Conservation (phyloP, 2,329 filamentous ascomycete genomes). For the Lizonia empirigonia region DNA sequence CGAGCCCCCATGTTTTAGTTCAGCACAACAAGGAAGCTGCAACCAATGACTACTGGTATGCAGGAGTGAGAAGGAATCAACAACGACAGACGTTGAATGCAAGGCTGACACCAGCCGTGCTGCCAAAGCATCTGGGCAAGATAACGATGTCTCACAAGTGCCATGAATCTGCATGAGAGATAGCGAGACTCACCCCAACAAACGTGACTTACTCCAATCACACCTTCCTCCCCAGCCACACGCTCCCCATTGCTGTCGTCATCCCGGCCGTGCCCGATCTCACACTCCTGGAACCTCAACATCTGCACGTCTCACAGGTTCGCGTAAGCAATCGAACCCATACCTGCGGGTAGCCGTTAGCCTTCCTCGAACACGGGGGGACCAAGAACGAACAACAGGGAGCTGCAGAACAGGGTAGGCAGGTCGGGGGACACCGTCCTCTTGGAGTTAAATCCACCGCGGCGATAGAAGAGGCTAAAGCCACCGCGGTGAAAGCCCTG, state of each 20-base stretch:
- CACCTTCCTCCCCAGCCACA: background rate
- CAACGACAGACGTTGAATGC: background rate
- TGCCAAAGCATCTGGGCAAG: background rate
- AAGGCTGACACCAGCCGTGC: too few relatives aligned
- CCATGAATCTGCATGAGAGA: background rate
- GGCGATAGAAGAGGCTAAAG: constrained; percentile 13
- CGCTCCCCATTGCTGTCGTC: background rate
- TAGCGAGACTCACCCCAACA: background rate
- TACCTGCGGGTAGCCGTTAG: constrained; percentile 16
- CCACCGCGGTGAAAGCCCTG: constrained; percentile 14
- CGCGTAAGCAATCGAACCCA: constrained; percentile 1
- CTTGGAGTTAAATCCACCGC: constrained; percentile 19
- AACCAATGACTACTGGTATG: too few relatives aligned
- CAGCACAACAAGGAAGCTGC: background rate
- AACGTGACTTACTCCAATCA: constrained; percentile 4
- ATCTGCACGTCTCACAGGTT: constrained; percentile 10
- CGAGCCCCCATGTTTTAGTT: too few relatives aligned
- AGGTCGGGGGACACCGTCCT: constrained; percentile 9
- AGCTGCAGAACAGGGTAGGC: background rate
- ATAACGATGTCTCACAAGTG: background rate
- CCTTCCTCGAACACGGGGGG: constrained; percentile 6
- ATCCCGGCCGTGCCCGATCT: constrained; percentile 6
- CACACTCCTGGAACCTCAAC: constrained; percentile 6
- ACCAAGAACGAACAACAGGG: background rate
- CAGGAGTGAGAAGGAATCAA: background rate